These are phyloP conservation scores for Nicotiana otophora DNA, from an alignment of 257 asterid species.

Conservation along the genomic window DNA sequence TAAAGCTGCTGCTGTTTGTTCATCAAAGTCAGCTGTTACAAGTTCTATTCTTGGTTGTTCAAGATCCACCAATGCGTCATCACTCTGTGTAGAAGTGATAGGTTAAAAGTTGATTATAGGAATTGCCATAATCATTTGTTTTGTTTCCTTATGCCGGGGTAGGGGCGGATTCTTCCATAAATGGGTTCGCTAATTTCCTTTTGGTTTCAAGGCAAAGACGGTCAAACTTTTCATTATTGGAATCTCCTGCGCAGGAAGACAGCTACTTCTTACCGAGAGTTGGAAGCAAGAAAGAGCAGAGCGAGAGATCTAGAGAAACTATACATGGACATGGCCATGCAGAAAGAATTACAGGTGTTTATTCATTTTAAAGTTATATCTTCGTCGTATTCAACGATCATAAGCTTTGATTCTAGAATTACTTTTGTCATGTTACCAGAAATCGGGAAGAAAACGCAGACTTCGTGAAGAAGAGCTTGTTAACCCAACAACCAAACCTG, in stretches of 20 bases:
- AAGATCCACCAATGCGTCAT: background rate
- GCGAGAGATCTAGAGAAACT: conserved; percentile 64
- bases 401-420: background rate
- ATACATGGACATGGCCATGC: conserved; percentile 72
- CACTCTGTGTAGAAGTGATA: background rate
- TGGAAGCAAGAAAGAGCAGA: conserved; percentile 67
- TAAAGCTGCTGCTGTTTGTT: background rate
- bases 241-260: conserved; percentile 40
- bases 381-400: background rate
- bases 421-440: conserved; percentile 36
- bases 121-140: background rate
- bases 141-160: background rate
- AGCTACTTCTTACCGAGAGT: conserved; percentile 60
- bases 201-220: background rate
- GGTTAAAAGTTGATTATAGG: background rate
- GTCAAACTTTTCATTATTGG: background rate
- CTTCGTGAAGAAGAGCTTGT: conserved; percentile 81
- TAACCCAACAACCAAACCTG: conserved; percentile 46
- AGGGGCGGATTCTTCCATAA: background rate
- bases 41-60: background rate
- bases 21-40: background rate
- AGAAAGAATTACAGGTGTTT: conserved; percentile 75
- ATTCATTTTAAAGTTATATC: background rate
- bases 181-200: background rate
- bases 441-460: conserved; percentile 75